Evolutionary conservation across 768 basidiomycete species (phyloP).

Genomic region (Mycena galericulata): DNA sequence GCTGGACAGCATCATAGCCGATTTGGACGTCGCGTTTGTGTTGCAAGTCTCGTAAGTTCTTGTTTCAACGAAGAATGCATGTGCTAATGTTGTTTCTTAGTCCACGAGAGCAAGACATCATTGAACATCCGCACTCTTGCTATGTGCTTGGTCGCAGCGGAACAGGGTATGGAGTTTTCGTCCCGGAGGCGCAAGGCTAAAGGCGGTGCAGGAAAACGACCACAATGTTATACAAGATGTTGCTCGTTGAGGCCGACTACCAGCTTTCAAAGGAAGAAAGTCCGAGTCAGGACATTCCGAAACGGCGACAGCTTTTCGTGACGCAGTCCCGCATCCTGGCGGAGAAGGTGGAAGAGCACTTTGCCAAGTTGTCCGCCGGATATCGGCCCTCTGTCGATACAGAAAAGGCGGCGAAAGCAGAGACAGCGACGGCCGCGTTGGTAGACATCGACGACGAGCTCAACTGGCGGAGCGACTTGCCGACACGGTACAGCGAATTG

Average conservation of each 20-base stretch:
- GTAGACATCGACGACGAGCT: slow-evolving; percentile 57
- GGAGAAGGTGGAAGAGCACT: slow-evolving; percentile 79
- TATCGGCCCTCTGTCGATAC: slow-evolving; percentile 7
- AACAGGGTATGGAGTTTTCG: slow-evolving; percentile 64
- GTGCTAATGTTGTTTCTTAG: slow-evolving; percentile 35
- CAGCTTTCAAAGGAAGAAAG: slow-evolving; percentile 43
- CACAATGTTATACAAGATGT: slow-evolving; percentile 82
- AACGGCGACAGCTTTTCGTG: slow-evolving; percentile 77
- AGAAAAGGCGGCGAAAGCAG: slow-evolving; percentile 18
- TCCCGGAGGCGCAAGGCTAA: not conserved
- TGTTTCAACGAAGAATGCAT: not conserved
- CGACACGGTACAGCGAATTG: slow-evolving; percentile 65
- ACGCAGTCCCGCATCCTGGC: slow-evolving; percentile 77
- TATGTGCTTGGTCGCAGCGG: slow-evolving; percentile 80
- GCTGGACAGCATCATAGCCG: slow-evolving; percentile 59
- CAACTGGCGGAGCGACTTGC: slow-evolving; percentile 57
- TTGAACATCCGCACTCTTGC: slow-evolving; percentile 70
- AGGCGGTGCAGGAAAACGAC: slow-evolving; percentile 46
- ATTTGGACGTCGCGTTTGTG: slow-evolving; percentile 59
- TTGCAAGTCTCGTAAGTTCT: slow-evolving; percentile 57
- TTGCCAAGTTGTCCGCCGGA: slow-evolving; percentile 56
- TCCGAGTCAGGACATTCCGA: slow-evolving; percentile 33
- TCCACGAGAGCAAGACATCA: slow-evolving; percentile 64
- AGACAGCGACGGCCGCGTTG: slow-evolving; percentile 38
- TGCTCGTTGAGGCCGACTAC: slow-evolving; percentile 72